phyloP scores from a whole-genome alignment of 768 basidiomycete genomes.

The Glaciozyma antarctica region DNA sequence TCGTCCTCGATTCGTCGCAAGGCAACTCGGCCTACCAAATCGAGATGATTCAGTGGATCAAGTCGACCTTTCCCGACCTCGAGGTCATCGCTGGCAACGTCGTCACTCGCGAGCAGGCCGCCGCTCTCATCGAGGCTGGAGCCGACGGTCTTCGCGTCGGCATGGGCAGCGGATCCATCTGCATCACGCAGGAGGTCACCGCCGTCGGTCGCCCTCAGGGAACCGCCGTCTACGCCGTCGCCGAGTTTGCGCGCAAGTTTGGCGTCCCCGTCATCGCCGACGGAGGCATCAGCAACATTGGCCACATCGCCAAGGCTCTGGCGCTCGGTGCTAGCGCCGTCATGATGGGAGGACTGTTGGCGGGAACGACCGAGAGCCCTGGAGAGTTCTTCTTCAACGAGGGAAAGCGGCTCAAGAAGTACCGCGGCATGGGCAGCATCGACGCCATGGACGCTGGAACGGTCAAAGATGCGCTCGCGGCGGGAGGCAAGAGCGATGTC shows the following conservation, averaged over 20 bases:
- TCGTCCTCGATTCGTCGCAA: constrained; percentile 89
- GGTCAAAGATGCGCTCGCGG: constrained; percentile 44
- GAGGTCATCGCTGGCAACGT: constrained; percentile 97
- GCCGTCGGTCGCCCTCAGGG: constrained; percentile 97
- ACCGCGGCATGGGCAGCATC: constrained; percentile 95
- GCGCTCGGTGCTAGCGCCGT: constrained; percentile 88
- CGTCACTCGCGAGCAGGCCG: constrained; percentile 94
- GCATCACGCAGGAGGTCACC: constrained; percentile 99
- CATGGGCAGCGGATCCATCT: constrained; percentile 97
- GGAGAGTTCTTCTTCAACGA: constrained; percentile 99
- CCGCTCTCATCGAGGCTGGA: constrained; percentile 81
- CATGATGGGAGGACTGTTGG: constrained; percentile 96
- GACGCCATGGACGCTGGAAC: constrained; percentile 58
- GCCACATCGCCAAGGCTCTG: constrained; percentile 94
- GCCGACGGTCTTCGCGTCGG: constrained; percentile 92
- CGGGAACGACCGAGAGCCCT: constrained; percentile 92
- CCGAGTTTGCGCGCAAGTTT: constrained; percentile 85
- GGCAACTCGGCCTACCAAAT: constrained; percentile 89
- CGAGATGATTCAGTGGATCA: constrained; percentile 93
- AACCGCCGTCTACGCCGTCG: constrained; percentile 91
- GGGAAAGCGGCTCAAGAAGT: constrained; percentile 96
- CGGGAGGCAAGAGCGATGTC: constrained; percentile 28
- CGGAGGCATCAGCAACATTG: constrained; percentile 89
- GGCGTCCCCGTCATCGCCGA: constrained; percentile 96
- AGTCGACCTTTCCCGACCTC: constrained; percentile 67